Evolutionary conservation across 179 eudicot genomes (phyloP).

Genomic region (Silene coronaria): DNA sequence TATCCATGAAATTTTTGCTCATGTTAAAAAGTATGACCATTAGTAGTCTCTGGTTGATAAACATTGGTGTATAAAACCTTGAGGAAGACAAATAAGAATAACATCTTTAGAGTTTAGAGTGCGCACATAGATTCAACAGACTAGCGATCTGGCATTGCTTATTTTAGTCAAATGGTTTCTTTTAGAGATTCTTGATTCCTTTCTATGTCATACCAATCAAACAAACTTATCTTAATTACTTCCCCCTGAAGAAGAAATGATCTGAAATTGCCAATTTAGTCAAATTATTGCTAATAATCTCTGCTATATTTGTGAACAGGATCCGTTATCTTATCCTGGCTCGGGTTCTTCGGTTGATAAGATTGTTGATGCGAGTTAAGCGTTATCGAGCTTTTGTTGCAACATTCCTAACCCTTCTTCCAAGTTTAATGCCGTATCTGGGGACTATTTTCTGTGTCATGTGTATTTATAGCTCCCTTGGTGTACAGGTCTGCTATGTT

Average conservation of each 20-base stretch:
- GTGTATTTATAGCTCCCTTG: conserved; percentile 91
- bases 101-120: no score
- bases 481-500: conserved; percentile 60
- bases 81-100: no score
- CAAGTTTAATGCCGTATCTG: conserved; percentile 93
- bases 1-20: no score
- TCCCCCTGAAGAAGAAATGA: neutral
- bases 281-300: conserved; percentile 10
- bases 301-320: conserved; percentile 39
- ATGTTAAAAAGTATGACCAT: no score
- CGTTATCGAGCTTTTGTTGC: conserved; percentile 89
- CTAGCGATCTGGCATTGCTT: no score
- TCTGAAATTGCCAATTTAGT: neutral
- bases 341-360: conserved; percentile 74
- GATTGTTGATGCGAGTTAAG: conserved; percentile 78
- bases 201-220: neutral
- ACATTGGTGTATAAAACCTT: no score
- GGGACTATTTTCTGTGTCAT: conserved; percentile 86
- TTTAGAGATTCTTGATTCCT: no score
- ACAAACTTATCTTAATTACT: conserved; percentile 1
- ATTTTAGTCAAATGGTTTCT: no score
- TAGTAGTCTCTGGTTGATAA: no score
- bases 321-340: conserved; percentile 97
- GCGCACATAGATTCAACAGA: no score
- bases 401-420: conserved; percentile 79